Base-by-base conservation (phyloP, 805 yeast species). In the Debaryomyces tyrocola region DNA sequence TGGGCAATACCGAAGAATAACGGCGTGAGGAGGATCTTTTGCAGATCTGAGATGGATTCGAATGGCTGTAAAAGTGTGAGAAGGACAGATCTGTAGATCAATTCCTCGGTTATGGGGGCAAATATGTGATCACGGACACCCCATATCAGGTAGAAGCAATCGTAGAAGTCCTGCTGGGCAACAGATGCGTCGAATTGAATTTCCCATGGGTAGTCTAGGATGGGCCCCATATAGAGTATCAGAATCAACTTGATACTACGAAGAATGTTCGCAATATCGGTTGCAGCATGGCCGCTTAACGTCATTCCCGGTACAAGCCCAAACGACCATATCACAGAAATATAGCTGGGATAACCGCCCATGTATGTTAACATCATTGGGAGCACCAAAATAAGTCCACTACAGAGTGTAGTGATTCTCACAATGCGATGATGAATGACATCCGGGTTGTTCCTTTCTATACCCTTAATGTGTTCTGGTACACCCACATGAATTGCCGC, bases 71-170 rank as follows among this genome's bases (percentile, higher is more conserved):
- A 61, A 56, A 47, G 64, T 46, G 39, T 66, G 52, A 47, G 69
- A 47, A 49, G 77, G 48, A 52, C 74, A 0, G 84, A 71, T 1
- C 95, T 70, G 59, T 83, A 89, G 1, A 87, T 77, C 24, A 87
- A 51, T 58, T 89, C 96, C 59, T 89, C 96, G 0, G 92, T 82
- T 2, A 84, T 40, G 4, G 96, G 96, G 0, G 90, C 96, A 34
- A 85, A 68, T 0, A 86, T 45, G 40, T 80, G 72, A 58, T 85
- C 83, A 48, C 94, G 63, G 20, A 81, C 29, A 1, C 82, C 81
- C 20, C 64, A 60, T 4, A 78, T 47, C 6, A 67, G 62, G 7
- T 33, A 11, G 18, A 68, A 54, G 20, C 53, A 59, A 1, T 53
- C 48, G 1, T 4, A 5, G 14, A 66, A 46, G 24, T 63, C 72